Percentiles rank a stretch among this genome's conserved stretches.
phyloP scores from a whole-genome alignment of 495 filamentous ascomycete species.

The Neohortaea acidophila region DNA sequence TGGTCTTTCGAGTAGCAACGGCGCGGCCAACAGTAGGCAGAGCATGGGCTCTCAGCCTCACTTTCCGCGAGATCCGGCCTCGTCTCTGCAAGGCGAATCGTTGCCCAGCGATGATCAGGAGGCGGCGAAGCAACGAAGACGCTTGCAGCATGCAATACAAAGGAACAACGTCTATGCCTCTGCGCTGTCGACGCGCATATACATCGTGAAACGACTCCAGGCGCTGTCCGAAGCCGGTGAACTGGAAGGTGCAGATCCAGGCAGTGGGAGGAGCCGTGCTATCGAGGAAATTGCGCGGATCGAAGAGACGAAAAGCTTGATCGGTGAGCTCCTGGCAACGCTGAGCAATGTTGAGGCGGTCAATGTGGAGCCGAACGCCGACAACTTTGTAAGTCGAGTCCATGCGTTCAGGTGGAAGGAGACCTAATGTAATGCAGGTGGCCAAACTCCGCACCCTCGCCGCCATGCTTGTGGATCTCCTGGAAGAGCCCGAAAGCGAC shows the following conservation, averaged over 20 bases:
- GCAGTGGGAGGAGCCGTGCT: slow-evolving; percentile 14
- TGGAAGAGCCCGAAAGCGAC: no score
- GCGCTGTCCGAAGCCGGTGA: slow-evolving; percentile 43
- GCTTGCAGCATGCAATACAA: slow-evolving; percentile 67
- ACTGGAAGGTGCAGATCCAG: slow-evolving; percentile 13
- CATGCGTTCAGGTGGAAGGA: no score
- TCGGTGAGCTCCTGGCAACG: slow-evolving; percentile 57
- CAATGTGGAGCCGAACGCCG: slow-evolving; percentile 69
- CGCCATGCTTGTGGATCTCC: no score
- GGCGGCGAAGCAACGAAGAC: slow-evolving; percentile 28
- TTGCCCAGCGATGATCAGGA: slow-evolving; percentile 9
- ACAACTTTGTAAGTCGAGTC: slow-evolving; percentile 41
- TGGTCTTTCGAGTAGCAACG: no score
- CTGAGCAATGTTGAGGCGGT: slow-evolving; percentile 56
- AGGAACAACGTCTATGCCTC: slow-evolving; percentile 68
- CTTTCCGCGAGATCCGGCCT: slow-evolving; percentile 2
- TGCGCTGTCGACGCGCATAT: slow-evolving; percentile 59
- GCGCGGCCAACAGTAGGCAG: background rate
- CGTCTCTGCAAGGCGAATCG: slow-evolving; percentile 3
- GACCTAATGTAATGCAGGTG: no score
- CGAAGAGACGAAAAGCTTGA: slow-evolving; percentile 54
- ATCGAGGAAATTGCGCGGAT: slow-evolving; percentile 40
- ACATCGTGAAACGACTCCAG: slow-evolving; percentile 70
- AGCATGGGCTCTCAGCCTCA: no score
- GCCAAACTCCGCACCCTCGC: no score